Percentiles rank a stretch among this genome's conserved stretches.
Evolutionary conservation across 1,284 basidiomycete genomes (phyloP).

Genomic region (Salmacisia buchloeana): DNA sequence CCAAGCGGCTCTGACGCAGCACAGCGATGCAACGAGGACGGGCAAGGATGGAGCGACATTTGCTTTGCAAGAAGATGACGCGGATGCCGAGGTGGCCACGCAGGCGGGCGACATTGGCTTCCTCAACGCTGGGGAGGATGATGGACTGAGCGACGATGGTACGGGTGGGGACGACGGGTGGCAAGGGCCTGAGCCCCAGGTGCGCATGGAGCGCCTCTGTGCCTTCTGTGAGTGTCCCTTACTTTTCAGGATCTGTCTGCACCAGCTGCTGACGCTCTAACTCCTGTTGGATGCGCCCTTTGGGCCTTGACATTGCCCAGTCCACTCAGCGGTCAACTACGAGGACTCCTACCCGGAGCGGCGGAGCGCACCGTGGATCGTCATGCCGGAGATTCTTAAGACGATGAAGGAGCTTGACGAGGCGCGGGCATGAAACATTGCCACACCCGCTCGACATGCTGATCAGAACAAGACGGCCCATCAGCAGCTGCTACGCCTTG

Average conservation of each 20-base stretch:
- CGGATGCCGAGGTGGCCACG: too few species aligned
- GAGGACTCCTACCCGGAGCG: background rate
- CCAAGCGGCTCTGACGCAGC: background rate
- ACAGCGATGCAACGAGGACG: background rate
- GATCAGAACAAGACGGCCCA: too few species aligned
- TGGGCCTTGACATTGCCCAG: background rate
- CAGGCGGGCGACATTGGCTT: background rate
- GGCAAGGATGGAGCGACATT: background rate
- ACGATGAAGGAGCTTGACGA: background rate
- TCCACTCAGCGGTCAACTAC: background rate
- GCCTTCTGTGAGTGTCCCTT: background rate
- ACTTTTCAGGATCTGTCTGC: background rate
- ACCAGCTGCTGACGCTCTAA: background rate
- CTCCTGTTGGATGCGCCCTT: background rate
- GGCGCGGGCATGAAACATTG: too few species aligned
- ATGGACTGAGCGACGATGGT: background rate
- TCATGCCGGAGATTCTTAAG: slow-evolving; percentile 1
- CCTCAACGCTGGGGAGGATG: background rate
- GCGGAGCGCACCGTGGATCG: slow-evolving; percentile 4
- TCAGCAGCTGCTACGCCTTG: too few species aligned
- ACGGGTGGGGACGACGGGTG: background rate
- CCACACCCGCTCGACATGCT: too few species aligned
- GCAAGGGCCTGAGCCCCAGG: background rate
- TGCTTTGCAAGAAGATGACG: background rate
- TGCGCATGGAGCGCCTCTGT: background rate